Base-by-base conservation (phyloP, 306 rosid species). In the Mucuna pruriens region DNA sequence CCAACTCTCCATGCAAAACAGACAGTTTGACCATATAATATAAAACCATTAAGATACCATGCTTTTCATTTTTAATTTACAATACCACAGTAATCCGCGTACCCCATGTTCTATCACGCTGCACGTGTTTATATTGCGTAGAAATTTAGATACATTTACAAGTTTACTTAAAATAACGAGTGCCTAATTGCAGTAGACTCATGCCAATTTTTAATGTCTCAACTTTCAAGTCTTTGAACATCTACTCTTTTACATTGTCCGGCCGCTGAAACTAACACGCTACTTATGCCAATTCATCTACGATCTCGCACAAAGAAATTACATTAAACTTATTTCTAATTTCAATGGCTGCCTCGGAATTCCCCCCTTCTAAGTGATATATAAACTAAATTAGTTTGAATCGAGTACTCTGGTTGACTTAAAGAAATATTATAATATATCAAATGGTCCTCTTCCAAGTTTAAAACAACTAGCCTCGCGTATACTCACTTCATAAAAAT, bases 91-190 rank as follows among this genome's bases (percentile, higher is more conserved):
- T 76, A 71, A 42, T 77, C 52, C 5, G 58, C 40, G 57, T 44
- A 49, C 12, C 66, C 80, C 75, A 82, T 70, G 79, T 74, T 82
- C 71, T 73, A 51, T 52, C 51, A 8, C 26, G 7, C 33, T 15
- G n/a, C n/a, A n/a, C n/a, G n/a, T n/a, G 31, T 40, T 34, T 71
- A 5, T 11, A 48, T 45, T 64, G 57, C 48, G n/a, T 22, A 34
- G 17, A 42, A 48, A 45, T 17, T 31, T 12, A 7, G 54, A 57
- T 71, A 3, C 55, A 61, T 7, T 9, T 0, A 68, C 58, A 34
- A 74, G 86, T 83, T 85, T 86, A 87, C 88, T 31, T 31, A 34
- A 34, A 22, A 46, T 33, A 42, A 82, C 36, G 34, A 39, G 16
- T 9, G 44, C 49, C 74, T 40, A 23, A 2, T 25, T 69, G 55